phyloP scores from a whole-genome alignment of 768 basidiomycete species.

The Pisolithus microcarpus region DNA sequence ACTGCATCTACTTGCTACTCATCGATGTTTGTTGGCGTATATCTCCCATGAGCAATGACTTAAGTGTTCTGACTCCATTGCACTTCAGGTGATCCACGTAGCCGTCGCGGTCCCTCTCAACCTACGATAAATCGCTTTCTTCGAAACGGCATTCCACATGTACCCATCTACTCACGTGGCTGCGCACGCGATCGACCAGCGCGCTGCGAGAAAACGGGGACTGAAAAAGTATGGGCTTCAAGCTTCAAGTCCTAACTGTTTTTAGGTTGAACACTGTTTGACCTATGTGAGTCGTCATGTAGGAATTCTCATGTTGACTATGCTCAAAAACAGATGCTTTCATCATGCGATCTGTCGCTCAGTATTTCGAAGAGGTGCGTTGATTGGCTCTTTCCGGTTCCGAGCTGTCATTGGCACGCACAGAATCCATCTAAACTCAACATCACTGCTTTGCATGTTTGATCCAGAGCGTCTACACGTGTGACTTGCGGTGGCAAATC shows the following conservation, averaged over 20 bases:
- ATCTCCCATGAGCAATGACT: slow-evolving; percentile 29
- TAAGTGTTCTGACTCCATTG: slow-evolving; percentile 10
- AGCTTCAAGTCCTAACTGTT: slow-evolving; percentile 58
- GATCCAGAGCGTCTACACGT: slow-evolving; percentile 34
- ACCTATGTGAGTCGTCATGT: not conserved
- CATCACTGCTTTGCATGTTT: slow-evolving; percentile 80
- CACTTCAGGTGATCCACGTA: slow-evolving; percentile 51
- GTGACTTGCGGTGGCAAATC: too few species aligned
- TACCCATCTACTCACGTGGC: slow-evolving; percentile 70
- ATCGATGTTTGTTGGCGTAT: too few species aligned
- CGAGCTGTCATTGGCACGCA: not conserved
- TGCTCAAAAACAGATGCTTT: too few species aligned
- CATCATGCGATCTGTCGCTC: slow-evolving; percentile 53
- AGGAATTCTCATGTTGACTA: too few species aligned
- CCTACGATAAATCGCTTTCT: slow-evolving; percentile 73
- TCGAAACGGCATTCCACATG: slow-evolving; percentile 82
- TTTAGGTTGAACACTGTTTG: not conserved
- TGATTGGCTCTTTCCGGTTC: not conserved
- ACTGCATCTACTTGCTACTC: too few species aligned
- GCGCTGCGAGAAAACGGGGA: slow-evolving; percentile 53
- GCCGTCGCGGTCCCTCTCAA: slow-evolving; percentile 62
- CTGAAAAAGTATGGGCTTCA: slow-evolving; percentile 94
- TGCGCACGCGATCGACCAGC: slow-evolving; percentile 69
- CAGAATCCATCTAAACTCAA: slow-evolving; percentile 47
- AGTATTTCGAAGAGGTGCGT: slow-evolving; percentile 51